Base-by-base conservation (phyloP, 148 eudicot genomes). In the Drosera capensis region DNA sequence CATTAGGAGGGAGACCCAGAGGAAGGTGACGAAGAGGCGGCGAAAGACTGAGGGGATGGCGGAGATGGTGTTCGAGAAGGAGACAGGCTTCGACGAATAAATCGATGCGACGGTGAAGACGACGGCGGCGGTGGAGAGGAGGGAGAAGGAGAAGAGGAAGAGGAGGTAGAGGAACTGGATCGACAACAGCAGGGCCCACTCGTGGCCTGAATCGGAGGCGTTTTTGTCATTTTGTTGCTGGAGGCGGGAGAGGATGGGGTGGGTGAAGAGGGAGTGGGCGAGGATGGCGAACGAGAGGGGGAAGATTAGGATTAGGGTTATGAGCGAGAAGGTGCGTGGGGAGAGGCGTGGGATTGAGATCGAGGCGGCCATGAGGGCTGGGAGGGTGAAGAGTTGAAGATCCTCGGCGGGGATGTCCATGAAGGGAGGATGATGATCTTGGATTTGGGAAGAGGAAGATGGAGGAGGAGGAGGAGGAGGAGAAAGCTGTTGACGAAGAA, bases 21-120 rank as follows among this genome's bases (percentile, higher is more conserved):
- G 0, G 39, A 72, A 88, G 21, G 97, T 88, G 26, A 75, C 36
- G 21, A 84, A 73, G n/a, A 88, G 74, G 45, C 94, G 86, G 29
- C 61, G 64, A 23, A 88, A 76, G 2, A 88, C 86, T 3, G 65
- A 48, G 0, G 97, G 94, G 14, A 88, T 70, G 5, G 97, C 94
- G 6, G 77, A 39, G 9, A 80, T 13, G 14, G 94, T 80, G 54
- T 71, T 44, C 1, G 73, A 52, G 51, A 74, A 88, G 1, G 86
- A 72, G 8, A 80, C 94, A 2, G 92, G 87, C 44, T 88, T 88
- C 11, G 70, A 48, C 20, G 97, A 70, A 59, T 80, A 88, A 6
- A 88, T 52, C 1, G 92, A 80, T n/a, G 97, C 97, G 18, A 84
- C 97, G 39, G 94, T 77, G 74, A 88, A 88, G 28, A 88, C 94